Conservation (phyloP, 1,139 yeast species). For the Taphrina flavorubra region DNA sequence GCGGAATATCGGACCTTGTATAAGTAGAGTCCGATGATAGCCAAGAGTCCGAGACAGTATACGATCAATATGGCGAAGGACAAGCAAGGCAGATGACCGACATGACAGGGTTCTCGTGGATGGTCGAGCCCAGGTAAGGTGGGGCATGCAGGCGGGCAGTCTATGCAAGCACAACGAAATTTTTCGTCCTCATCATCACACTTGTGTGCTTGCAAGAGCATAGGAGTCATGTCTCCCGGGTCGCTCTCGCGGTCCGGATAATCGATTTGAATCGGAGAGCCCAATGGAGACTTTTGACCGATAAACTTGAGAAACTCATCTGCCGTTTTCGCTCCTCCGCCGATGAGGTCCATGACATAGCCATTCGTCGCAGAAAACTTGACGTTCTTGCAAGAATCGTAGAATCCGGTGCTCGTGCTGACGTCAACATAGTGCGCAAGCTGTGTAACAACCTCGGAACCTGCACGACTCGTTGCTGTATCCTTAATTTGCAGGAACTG, state of each 20-base stretch:
- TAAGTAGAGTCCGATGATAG: slow-evolving; percentile 53
- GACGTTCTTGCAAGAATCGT: slow-evolving; percentile 83
- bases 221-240: slow-evolving; percentile 49
- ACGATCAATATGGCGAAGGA: slow-evolving; percentile 65
- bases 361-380: slow-evolving; percentile 96
- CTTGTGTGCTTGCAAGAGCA: slow-evolving; percentile 54
- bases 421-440: slow-evolving; percentile 68
- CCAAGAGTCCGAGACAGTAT: slow-evolving; percentile 59
- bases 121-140: slow-evolving; percentile 56
- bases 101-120: slow-evolving; percentile 57
- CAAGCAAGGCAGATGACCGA: slow-evolving; percentile 74
- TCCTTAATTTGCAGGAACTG: slow-evolving; percentile 70
- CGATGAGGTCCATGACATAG: slow-evolving; percentile 93
- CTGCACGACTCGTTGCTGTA: slow-evolving; percentile 60
- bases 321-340: slow-evolving; percentile 89
- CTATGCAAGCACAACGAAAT: slow-evolving; percentile 87
- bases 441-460: slow-evolving; percentile 70
- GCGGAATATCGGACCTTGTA: background rate
- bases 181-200: slow-evolving; percentile 65
- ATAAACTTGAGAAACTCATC: slow-evolving; percentile 77
- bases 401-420: slow-evolving; percentile 67
- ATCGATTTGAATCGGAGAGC: slow-evolving; percentile 93
- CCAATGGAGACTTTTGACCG: slow-evolving; percentile 89
- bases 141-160: slow-evolving; percentile 84
- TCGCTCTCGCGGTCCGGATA: slow-evolving; percentile 56